These are phyloP conservation scores for Corinectria fuckeliana DNA, from an alignment of 2,329 filamentous ascomycete genomes.

Conservation along the genomic window DNA sequence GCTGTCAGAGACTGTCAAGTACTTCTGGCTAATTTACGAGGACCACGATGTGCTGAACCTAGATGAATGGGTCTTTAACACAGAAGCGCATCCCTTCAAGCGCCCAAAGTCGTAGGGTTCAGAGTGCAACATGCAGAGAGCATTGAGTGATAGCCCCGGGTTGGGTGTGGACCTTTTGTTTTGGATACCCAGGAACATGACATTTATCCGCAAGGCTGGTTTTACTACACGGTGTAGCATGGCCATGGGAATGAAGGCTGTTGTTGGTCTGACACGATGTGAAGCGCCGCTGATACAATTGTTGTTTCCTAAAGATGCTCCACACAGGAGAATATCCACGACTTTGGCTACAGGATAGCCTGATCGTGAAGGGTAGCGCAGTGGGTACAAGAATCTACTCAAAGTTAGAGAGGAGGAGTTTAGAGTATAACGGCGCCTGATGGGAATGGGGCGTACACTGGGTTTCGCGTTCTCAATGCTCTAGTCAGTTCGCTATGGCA, in stretches of 20 bases:
- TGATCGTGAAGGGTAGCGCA: no score
- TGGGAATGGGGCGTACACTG: no score
- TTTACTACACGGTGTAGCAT: constrained; percentile 9
- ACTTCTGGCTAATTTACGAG: constrained; percentile 77
- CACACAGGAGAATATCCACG: background rate
- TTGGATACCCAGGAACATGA: constrained; percentile 9
- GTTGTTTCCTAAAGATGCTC: background rate
- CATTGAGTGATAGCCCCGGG: background rate
- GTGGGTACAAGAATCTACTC: no score
- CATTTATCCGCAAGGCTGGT: background rate
- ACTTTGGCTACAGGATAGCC: background rate
- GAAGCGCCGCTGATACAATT: background rate
- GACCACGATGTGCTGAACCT: constrained; percentile 68
- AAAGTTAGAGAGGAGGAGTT: no score
- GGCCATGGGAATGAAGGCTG: constrained; percentile 1
- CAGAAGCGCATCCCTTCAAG: constrained; percentile 60
- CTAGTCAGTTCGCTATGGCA: no score
- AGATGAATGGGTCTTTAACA: constrained; percentile 73
- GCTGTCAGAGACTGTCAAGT: constrained; percentile 79
- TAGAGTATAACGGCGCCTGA: no score
- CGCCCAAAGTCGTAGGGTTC: constrained; percentile 37
- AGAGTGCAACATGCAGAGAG: constrained; percentile 24
- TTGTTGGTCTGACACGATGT: background rate
- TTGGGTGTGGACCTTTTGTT: background rate
- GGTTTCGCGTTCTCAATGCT: no score